These are phyloP conservation scores for Picochlorum sp. DNA, from an alignment of 139 green algal genomes.

Conservation along the genomic window DNA sequence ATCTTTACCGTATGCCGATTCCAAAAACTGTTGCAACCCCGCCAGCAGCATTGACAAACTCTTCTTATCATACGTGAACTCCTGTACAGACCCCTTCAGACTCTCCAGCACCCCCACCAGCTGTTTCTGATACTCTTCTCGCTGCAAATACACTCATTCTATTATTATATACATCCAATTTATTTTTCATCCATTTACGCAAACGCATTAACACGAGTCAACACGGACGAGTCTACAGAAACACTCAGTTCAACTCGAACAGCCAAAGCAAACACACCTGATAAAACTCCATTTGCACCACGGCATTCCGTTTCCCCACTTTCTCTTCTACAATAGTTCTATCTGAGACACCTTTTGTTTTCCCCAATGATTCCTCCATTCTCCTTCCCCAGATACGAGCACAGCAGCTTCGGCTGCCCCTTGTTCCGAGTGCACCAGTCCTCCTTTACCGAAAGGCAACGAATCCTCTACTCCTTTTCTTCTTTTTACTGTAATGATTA, in stretches of 20 bases:
- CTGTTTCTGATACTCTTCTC: constrained; percentile 30
- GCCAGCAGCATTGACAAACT: constrained; percentile 36
- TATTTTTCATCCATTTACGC: background rate
- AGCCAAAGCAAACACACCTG: no score
- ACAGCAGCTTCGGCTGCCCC: no score
- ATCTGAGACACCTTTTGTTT: background rate
- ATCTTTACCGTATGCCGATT: constrained; percentile 55
- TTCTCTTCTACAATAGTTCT: background rate
- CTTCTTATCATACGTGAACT: constrained; percentile 46
- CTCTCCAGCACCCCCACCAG: constrained; percentile 33
- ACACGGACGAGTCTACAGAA: no score
- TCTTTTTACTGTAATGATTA: no score
- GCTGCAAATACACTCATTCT: constrained; percentile 20
- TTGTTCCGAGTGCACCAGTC: no score
- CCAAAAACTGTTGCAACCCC: constrained; percentile 69
- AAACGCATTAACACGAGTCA: background rate
- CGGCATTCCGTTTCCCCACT: constrained; percentile 28
- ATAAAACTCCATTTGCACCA: constrained; percentile 37
- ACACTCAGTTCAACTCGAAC: no score
- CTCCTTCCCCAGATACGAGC: no score
- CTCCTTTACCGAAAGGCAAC: no score
- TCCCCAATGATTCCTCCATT: no score
- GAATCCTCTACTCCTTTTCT: no score
- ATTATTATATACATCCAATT: background rate
- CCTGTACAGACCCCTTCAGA: constrained; percentile 32